Evolutionary conservation across 495 filamentous ascomycete genomes (phyloP).

Genomic region (Lasiosphaeria ovina): DNA sequence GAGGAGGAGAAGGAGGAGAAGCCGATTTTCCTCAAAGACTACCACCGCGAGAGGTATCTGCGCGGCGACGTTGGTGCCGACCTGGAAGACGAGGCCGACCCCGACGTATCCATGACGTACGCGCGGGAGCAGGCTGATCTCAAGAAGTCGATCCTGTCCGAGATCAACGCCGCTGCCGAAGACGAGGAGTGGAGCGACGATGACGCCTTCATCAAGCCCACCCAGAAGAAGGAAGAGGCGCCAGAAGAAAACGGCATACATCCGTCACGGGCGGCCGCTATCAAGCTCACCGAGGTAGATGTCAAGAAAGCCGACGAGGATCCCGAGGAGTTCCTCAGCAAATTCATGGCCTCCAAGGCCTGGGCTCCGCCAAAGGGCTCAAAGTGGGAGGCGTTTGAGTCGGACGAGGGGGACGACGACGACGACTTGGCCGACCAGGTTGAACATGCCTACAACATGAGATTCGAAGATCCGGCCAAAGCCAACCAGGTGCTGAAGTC

Average conservation of each 20-base stretch:
- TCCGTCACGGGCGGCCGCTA: conserved; percentile 45
- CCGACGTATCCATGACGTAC: conserved; percentile 63
- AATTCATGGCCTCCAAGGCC: conserved; percentile 84
- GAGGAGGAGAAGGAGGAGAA: conserved; percentile 65
- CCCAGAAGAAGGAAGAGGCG: conserved; percentile 46
- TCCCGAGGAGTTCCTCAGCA: conserved; percentile 83
- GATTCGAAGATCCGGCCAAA: conserved; percentile 86
- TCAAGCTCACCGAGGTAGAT: conserved; percentile 57
- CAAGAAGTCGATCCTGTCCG: conserved; percentile 69
- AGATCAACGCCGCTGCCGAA: conserved; percentile 67
- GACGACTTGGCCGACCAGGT: conserved; percentile 78
- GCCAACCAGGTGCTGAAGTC: conserved; percentile 81
- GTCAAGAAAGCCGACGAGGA: conserved; percentile 82
- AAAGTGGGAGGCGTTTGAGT: conserved; percentile 76
- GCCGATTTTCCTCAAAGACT: conserved; percentile 83
- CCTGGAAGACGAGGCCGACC: conserved; percentile 55
- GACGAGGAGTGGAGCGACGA: conserved; percentile 62
- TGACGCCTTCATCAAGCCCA: conserved; percentile 66
- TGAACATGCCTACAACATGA: conserved; percentile 93
- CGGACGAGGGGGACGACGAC: conserved; percentile 86
- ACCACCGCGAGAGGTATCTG: conserved; percentile 83
- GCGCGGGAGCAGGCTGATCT: conserved; percentile 81
- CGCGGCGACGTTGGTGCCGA: conserved; percentile 57
- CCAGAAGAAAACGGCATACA: conserved; percentile 36
- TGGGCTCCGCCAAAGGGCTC: conserved; percentile 67